Base-by-base conservation (phyloP, 108 stramenopile species). In the Skeletonema grethae region DNA sequence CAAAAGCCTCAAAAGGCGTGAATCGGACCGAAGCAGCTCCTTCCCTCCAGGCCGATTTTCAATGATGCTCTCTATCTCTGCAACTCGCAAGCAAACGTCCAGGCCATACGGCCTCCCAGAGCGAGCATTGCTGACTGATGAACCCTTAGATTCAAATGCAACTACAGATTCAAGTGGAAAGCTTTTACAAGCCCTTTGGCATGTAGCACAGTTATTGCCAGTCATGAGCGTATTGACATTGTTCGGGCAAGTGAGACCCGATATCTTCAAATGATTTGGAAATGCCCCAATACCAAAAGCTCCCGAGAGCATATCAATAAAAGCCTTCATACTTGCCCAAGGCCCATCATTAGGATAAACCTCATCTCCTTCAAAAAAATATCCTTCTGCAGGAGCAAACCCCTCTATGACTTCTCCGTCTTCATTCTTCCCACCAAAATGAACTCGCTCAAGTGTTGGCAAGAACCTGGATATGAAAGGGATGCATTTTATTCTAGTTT, bases 121-220 rank as follows among this genome's bases (percentile, higher is more conserved):
- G 0, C 60, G 60, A n/a, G 60, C 60, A 61, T 36, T 32, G 25
- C 38, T 18, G 28, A 2, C 2, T 2, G 60, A 61, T 18, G 60
- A 61, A 35, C 60, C 32, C 18, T 36, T 25, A 9, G 18, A 32
- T 9, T 61, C 28, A 61, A 61, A 61, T 1, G n/a, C 38, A 61
- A 18, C 31, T 1, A 35, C 60, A 35, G 60, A 61, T 61, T 61
- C 60, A 7, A 61, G 60, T 61, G 60, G 60, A 18, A 61, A 61
- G 11, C 60, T 61, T 18, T 35, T 61, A 10, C 60, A 61, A 1
- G 60, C 60, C 22, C 60, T 32, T 32, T 20, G 18, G 1, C 60
- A 61, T 29, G 34, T 61, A 11, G 36, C 2, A 10, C 36, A 38
- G 16, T 7, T 36, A 24, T 32, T 3, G 28, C 22, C 9, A 24